Evolutionary conservation across 371 early-diverging fungal genomes (phyloP), one percentile per base, ranked within the genome.

Genomic region (Thermomucor indicae-seudaticae): DNA sequence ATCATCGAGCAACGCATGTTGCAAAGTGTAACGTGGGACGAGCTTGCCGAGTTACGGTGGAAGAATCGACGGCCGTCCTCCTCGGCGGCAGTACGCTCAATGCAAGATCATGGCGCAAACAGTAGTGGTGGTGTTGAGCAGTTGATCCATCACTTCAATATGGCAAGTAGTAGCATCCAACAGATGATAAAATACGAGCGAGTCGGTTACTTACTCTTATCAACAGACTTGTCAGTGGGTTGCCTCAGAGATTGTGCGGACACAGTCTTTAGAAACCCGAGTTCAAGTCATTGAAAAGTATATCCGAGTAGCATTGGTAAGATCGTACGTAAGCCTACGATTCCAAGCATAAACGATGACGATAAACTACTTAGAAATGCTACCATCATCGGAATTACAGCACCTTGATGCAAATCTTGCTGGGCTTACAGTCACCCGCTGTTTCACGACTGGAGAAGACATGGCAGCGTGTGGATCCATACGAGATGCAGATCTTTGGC

Each of bases 361-460:
- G 17, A 5, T 31, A 10, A 17, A 6, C 25, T 17, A n/a, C 6
- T 30, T 43, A 77, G 74, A 80, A 82, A 65, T 82, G 83, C 22
- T 72, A 76, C 37, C 83, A 79, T 19, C 78, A 80, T 34, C 62
- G 76, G 7, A 82, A 82, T 48, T 82, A 74, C 49, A 82, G 76
- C 44, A 79, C 80, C 2, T 43, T 82, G 4, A 74, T 78, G 55
- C 83, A 82, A 34, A 64, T 82, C 22, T 57, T 82, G n/a, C 58
- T 82, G 39, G 83, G 80, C 0, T 45, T 82, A 4, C 80, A 80
- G 20, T 74, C 78, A 4, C 76, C 78, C 2, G 68, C 72, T 4
- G 67, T 82, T 0, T 71, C 78, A 1, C 57, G 78, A 2, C 51
- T 82, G 8, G 66, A 72, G 31, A 60, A 62, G 12, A 80, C 83